These are phyloP conservation scores for Conticribra guillardii DNA, from an alignment of 108 stramenopile genomes.

Conservation along the genomic window DNA sequence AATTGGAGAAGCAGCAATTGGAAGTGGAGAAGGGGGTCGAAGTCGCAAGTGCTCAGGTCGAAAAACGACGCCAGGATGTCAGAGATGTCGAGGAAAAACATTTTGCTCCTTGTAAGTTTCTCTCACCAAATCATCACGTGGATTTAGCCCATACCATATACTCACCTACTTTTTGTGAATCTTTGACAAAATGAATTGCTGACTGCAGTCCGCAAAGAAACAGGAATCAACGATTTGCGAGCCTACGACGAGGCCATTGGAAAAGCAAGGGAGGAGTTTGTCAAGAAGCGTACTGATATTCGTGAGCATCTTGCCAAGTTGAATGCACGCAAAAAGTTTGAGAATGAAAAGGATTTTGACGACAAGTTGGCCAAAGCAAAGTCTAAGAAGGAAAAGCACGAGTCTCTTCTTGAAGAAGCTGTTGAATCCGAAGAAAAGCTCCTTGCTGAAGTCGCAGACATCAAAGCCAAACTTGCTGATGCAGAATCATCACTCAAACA, in stretches of 20 bases:
- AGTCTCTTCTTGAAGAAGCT: slow-evolving; percentile 55
- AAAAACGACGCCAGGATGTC: slow-evolving; percentile 52
- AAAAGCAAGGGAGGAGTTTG: slow-evolving; percentile 80
- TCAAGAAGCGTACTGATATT: slow-evolving; percentile 69
- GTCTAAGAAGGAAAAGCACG: slow-evolving; percentile 59
- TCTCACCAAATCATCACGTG: not conserved
- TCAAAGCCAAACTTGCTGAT: slow-evolving; percentile 69
- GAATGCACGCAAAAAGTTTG: slow-evolving; percentile 54
- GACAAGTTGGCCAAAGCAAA: slow-evolving; percentile 62
- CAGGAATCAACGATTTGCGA: slow-evolving; percentile 82
- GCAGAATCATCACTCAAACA: slow-evolving; percentile 72
- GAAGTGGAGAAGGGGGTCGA: slow-evolving; percentile 57
- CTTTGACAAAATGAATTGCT: too few species aligned
- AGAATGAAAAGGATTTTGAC: slow-evolving; percentile 56
- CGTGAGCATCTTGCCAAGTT: slow-evolving; percentile 78
- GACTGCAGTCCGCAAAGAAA: slow-evolving; percentile 77
- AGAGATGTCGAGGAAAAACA: slow-evolving; percentile 82
- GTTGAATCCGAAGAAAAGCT: slow-evolving; percentile 42
- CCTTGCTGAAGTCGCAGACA: slow-evolving; percentile 45
- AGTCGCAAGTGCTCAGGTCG: slow-evolving; percentile 52
- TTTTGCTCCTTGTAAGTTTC: slow-evolving; percentile 48
- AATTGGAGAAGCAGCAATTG: slow-evolving; percentile 53
- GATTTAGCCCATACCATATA: not conserved
- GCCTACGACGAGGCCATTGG: slow-evolving; percentile 87
- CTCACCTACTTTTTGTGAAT: not conserved